Base-by-base conservation (phyloP, 2,329 filamentous ascomycete genomes). In the Leptodontidium sp. region DNA sequence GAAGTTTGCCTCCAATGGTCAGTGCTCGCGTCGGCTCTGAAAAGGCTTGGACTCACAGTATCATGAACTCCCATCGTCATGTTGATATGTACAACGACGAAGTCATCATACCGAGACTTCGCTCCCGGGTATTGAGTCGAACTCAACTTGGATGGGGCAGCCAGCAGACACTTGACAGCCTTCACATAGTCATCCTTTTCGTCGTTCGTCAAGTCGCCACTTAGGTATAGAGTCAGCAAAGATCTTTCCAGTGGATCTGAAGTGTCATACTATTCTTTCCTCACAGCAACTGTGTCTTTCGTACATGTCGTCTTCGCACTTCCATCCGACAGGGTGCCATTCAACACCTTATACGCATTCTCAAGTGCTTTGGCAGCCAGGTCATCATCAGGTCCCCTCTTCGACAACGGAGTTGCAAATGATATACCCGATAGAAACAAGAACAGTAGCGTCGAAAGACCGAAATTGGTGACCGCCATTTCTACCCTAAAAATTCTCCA, bases 31-130 rank as follows among this genome's bases (percentile, higher is more conserved):
- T 29, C 4, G 4, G n/a, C 38, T 14, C 21, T 17, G 7, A 3
- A 9, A 40, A 1, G 5, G 12, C 32, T 17, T 17, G n/a, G 15
- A 61, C 70, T 71, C 29, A 70, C 78, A 70, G 73, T 76, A 26
- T 55, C 76, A 64, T 82, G 81, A 52, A 82, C 79, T 32, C 64
- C 71, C 49, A 75, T 65, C 2, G 79, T 80, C 57, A 74, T 71
- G 65, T 78, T 76, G 65, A 80, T 78, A 62, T 82, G 81, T 17
- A 76, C 73, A 4, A 78, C 79, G 2, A 80, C 79, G 66, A 82
- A 82, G 70, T 82, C 81, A 71, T 81, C 80, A 69, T 78, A 82
- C 61, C 79, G 74, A 58, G 69, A 78, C 52, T 76, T 77, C 17
- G 79, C 79, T 14, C 79, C 79, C 7, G 79, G 76, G 59, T 76